A percentile compares a stretch with the other conserved stretches of the same genome.
These are phyloP conservation scores for Globisporangium echinulatum DNA, from an alignment of 352 stramenopile species.

Conservation along the genomic window DNA sequence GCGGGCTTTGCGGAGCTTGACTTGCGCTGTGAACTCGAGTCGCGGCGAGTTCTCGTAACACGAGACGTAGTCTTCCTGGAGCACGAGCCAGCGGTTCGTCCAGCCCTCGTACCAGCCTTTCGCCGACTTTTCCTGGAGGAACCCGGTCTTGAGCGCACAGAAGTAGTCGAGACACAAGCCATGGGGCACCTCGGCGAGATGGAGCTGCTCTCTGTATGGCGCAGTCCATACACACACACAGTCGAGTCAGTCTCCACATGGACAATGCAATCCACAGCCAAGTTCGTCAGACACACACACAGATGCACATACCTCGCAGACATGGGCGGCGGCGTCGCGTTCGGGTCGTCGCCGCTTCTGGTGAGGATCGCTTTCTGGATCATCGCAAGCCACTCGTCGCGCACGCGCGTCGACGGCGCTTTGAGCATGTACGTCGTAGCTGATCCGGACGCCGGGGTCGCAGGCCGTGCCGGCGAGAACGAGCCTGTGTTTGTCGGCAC, in stretches of 20 bases:
- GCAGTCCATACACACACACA: background rate
- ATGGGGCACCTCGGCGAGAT: conserved; percentile 43
- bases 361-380: conserved; percentile 38
- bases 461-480: conserved; percentile 21
- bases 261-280: background rate
- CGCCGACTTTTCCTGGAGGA: conserved; percentile 61
- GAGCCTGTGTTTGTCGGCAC: conserved; percentile 10
- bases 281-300: background rate
- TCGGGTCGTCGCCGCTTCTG: conserved; percentile 9
- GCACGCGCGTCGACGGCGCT: conserved; percentile 49
- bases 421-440: conserved; percentile 49
- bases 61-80: conserved; percentile 66
- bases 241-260: too few species aligned
- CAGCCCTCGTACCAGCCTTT: conserved; percentile 83
- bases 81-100: conserved; percentile 74
- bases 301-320: conserved; percentile 4
- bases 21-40: conserved; percentile 66
- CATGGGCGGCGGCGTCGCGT: background rate
- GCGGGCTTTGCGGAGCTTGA: conserved; percentile 55
- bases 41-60: conserved; percentile 80
- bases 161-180: conserved; percentile 77
- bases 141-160: conserved; percentile 62
- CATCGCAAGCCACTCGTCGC: conserved; percentile 59
- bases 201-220: conserved; percentile 13
- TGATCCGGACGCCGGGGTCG: conserved; percentile 14